Evolutionary conservation across 129 eudicot genomes (phyloP).

Genomic region (Centrapalus pauciflorus): DNA sequence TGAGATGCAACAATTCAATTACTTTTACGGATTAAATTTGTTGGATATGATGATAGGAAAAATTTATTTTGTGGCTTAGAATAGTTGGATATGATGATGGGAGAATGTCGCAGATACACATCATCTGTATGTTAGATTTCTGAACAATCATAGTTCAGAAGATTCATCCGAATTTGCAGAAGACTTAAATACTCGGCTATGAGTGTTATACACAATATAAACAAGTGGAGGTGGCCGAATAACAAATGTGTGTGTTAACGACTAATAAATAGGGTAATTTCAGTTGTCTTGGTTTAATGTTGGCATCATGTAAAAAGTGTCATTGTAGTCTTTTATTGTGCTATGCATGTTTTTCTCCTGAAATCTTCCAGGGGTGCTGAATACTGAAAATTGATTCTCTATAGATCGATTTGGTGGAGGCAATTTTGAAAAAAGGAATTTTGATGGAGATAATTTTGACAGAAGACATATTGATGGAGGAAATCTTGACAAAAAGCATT

Average conservation of each 20-base stretch:
- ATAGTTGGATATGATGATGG: background rate
- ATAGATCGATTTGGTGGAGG: slow-evolving; percentile 26
- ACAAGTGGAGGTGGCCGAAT: background rate
- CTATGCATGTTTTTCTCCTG: background rate
- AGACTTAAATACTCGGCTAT: background rate
- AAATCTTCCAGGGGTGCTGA: background rate
- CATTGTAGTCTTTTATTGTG: background rate
- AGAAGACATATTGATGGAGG: slow-evolving; percentile 24
- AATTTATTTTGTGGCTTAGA: background rate
- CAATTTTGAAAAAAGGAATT: slow-evolving; percentile 30
- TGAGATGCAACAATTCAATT: background rate
- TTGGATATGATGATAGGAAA: too few relatives aligned
- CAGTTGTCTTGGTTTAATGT: background rate
- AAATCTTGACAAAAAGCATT: slow-evolving; percentile 19
- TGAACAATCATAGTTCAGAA: background rate
- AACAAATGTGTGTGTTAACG: background rate
- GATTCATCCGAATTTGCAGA: background rate
- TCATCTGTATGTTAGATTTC: background rate
- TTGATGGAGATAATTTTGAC: slow-evolving; percentile 29
- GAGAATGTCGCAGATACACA: background rate
- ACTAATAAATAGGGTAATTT: background rate
- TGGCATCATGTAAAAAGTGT: background rate
- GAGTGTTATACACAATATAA: background rate
- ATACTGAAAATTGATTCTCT: background rate
- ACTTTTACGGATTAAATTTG: too few relatives aligned